Percentiles rank a stretch among this genome's conserved stretches.
Conservation (phyloP, 116 monocot genomes). For the Trichopus zeylanicus region DNA sequence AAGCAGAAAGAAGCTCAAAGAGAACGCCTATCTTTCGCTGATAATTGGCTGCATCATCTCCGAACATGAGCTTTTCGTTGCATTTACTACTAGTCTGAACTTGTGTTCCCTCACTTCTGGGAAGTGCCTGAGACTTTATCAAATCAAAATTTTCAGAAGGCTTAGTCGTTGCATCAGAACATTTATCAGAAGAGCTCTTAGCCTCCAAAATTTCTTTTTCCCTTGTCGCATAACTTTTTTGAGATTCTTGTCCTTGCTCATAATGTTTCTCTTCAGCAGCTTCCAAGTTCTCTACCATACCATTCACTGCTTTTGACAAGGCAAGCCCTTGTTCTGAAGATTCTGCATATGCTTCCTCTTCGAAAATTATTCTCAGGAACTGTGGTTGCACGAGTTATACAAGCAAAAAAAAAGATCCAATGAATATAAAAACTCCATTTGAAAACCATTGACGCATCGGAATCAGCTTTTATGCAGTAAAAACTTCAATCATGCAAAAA, state of each 20-base stretch:
- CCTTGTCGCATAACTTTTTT: conserved; percentile 2
- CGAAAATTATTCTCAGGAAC: conserved; percentile 71
- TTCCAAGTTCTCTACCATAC: conserved; percentile 63
- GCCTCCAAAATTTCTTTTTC: too few relatives aligned
- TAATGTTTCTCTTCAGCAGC: conserved; percentile 9
- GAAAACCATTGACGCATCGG: too few relatives aligned
- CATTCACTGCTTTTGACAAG: conserved; percentile 63
- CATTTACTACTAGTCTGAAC: conserved; percentile 3
- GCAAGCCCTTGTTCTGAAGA: conserved; percentile 56
- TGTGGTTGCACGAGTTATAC: conserved; percentile 9
- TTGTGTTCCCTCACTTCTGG: conserved; percentile 14
- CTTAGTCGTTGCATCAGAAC: conserved; percentile 2
- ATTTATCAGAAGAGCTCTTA: not conserved
- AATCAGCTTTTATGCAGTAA: too few relatives aligned
- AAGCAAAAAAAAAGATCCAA: not conserved
- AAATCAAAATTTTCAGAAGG: conserved; percentile 16
- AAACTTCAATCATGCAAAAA: too few relatives aligned
- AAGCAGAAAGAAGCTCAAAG: conserved; percentile 88
- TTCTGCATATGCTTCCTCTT: conserved; percentile 55
- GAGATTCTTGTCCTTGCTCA: conserved; percentile 23
- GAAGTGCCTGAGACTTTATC: conserved; percentile 6
- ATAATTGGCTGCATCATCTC: conserved; percentile 22
- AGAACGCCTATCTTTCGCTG: conserved; percentile 58
- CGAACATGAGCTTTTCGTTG: conserved; percentile 13
- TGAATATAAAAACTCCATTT: not conserved